phyloP scores from a whole-genome alignment of 1,284 basidiomycete genomes.

The Ustilago cynodontis region DNA sequence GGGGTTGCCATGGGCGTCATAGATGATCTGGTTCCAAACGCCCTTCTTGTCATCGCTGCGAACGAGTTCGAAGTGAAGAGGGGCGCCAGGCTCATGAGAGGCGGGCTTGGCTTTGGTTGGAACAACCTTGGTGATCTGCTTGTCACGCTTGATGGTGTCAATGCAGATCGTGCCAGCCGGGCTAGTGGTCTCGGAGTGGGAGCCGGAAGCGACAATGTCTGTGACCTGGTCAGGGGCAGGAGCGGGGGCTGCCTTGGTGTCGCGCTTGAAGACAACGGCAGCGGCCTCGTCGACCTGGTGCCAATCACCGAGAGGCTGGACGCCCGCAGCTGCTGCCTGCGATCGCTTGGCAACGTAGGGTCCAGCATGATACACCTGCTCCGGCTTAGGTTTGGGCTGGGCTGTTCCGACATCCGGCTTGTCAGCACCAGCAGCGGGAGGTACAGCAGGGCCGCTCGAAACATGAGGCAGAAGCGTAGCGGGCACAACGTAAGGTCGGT shows the following conservation, averaged over 20 bases:
- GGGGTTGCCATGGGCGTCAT: conserved; percentile 21
- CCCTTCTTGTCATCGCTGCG: conserved; percentile 16
- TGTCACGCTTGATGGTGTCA: conserved; percentile 45
- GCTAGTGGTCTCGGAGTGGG: neutral
- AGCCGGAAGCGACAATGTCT: neutral
- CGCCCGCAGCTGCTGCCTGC: neutral
- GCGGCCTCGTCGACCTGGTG: neutral
- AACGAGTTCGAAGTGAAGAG: conserved; percentile 38
- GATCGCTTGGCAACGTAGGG: conserved; percentile 20
- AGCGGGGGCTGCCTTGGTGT: neutral
- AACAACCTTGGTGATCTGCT: conserved; percentile 36
- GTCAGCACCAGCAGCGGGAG: neutral
- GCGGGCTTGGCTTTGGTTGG: conserved; percentile 21
- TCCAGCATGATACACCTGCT: conserved; percentile 8
- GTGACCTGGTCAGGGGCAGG: neutral
- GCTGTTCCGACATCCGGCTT: neutral
- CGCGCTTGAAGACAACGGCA: conserved; percentile 26
- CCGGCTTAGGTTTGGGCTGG: neutral
- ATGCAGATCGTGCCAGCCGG: conserved; percentile 27
- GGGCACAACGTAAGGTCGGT: conserved; percentile 43
- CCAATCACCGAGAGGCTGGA: conserved; percentile 11
- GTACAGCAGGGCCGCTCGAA: neutral
- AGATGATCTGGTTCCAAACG: conserved; percentile 46
- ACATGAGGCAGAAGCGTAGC: conserved; percentile 11
- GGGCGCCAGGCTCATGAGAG: neutral